Percentiles rank a stretch among this genome's conserved stretches.
These are phyloP conservation scores for Colletotrichum navitas DNA, from an alignment of 2,329 filamentous ascomycete species.

Conservation along the genomic window DNA sequence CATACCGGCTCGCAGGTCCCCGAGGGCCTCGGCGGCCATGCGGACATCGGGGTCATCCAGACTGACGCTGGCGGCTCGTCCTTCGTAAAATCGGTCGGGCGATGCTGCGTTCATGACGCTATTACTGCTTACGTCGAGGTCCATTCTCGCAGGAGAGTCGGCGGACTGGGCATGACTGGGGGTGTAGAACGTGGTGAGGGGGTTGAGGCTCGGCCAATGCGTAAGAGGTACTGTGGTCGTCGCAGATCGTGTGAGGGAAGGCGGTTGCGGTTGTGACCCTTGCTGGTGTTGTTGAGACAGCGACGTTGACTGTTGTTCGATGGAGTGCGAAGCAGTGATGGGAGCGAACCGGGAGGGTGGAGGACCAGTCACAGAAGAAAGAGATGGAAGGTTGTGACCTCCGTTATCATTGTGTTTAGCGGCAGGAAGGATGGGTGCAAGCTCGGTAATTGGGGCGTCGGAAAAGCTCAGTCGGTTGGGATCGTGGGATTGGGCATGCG, in stretches of 20 bases:
- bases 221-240: constrained; percentile 48
- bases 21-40: constrained; percentile 80
- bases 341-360: constrained; percentile 45
- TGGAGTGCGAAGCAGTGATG: constrained; percentile 38
- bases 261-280: constrained; percentile 33
- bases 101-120: constrained; percentile 58
- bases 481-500: constrained; percentile 51
- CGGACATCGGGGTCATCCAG: constrained; percentile 77
- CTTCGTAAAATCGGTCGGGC: constrained; percentile 60
- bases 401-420: constrained; percentile 45
- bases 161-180: constrained; percentile 58
- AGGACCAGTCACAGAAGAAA: constrained; percentile 56
- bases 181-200: constrained; percentile 62
- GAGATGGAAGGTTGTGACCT: constrained; percentile 55
- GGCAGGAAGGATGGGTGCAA: constrained; percentile 57
- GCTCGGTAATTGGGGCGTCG: constrained; percentile 53
- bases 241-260: constrained; percentile 41
- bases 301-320: constrained; percentile 15
- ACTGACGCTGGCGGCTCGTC: constrained; percentile 64
- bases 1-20: constrained; percentile 79
- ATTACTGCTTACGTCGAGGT: constrained; percentile 59
- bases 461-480: constrained; percentile 50
- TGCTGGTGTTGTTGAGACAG: constrained; percentile 40
- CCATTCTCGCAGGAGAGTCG: constrained; percentile 63
- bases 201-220: constrained; percentile 64